phyloP scores from a whole-genome alignment of 2,329 filamentous ascomycete species.

The Diaporthe eres region DNA sequence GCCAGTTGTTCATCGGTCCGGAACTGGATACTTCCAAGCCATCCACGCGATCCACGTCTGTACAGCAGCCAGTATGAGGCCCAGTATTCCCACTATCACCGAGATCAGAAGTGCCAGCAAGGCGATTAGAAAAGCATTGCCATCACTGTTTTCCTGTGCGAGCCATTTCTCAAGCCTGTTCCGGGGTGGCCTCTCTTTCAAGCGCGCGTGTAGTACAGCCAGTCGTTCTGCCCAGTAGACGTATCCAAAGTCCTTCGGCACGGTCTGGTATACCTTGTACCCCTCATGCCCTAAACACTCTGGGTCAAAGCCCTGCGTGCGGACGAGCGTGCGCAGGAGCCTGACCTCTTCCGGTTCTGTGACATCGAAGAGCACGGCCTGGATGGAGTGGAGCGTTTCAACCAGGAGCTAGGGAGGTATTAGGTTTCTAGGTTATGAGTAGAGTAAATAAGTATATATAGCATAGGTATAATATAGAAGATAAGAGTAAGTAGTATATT shows the following conservation, averaged over 20 bases:
- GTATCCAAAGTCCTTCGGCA: not conserved
- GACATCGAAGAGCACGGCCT: not conserved
- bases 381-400: not conserved
- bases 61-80: not conserved
- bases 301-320: not conserved
- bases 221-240: not conserved
- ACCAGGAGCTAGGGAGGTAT: not conserved
- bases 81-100: not conserved
- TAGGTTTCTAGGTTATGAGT: no score
- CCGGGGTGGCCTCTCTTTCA: not conserved
- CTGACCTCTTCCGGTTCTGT: not conserved
- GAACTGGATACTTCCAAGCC: not conserved
- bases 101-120: not conserved
- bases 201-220: not conserved
- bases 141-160: not conserved
- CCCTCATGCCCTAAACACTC: not conserved
- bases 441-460: no score
- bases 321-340: not conserved
- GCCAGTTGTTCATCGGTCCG: not conserved
- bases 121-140: not conserved
- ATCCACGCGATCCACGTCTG: slow-evolving; percentile 5
- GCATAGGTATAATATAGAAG: no score
- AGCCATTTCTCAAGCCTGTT: not conserved
- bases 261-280: not conserved
- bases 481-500: no score